phyloP scores from a whole-genome alignment of 495 filamentous ascomycete genomes.

The Apiosordaria backusii region DNA sequence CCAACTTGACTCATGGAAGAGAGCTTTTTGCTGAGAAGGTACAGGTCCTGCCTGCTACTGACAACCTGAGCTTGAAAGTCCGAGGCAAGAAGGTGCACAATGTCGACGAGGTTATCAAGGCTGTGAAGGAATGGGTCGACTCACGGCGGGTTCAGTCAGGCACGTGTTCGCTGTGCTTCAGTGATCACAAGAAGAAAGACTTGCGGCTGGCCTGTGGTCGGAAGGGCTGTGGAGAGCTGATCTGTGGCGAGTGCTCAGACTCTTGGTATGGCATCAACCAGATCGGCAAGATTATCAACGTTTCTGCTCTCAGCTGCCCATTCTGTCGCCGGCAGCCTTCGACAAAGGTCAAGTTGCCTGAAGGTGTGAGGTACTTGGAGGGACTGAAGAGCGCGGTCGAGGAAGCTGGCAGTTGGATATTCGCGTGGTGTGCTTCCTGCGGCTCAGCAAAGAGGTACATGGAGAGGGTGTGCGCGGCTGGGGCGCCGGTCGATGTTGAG shows the following conservation, averaged over 20 bases:
- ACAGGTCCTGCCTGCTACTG: slow-evolving; percentile 30
- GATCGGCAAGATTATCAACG: slow-evolving; percentile 38
- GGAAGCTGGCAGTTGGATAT: slow-evolving; percentile 39
- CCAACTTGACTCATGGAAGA: slow-evolving; percentile 22
- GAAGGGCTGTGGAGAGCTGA: slow-evolving; percentile 19
- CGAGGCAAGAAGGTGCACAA: slow-evolving; percentile 44
- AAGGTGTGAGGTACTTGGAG: slow-evolving; percentile 15
- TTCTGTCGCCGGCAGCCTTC: slow-evolving; percentile 42
- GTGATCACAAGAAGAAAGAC: slow-evolving; percentile 23
- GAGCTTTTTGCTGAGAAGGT: slow-evolving; percentile 34
- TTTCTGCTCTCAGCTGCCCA: slow-evolving; percentile 40
- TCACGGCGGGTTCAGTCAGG: slow-evolving; percentile 31
- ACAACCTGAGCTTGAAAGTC: slow-evolving; percentile 20
- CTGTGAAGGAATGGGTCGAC: slow-evolving; percentile 34
- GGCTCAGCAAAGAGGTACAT: slow-evolving; percentile 32
- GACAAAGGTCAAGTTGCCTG: slow-evolving; percentile 22
- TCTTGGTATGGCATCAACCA: slow-evolving; percentile 32
- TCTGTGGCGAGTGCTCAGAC: slow-evolving; percentile 22
- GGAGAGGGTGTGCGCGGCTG: slow-evolving; percentile 15
- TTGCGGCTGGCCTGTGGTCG: slow-evolving; percentile 25
- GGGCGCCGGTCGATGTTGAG: slow-evolving; percentile 5
- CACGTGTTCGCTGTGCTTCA: slow-evolving; percentile 44
- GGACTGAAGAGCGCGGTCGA: slow-evolving; percentile 29
- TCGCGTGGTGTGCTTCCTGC: slow-evolving; percentile 41
- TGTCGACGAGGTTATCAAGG: slow-evolving; percentile 25